These are phyloP conservation scores for Mallotus japonicus DNA, from an alignment of 441 rosid species.

Conservation along the genomic window DNA sequence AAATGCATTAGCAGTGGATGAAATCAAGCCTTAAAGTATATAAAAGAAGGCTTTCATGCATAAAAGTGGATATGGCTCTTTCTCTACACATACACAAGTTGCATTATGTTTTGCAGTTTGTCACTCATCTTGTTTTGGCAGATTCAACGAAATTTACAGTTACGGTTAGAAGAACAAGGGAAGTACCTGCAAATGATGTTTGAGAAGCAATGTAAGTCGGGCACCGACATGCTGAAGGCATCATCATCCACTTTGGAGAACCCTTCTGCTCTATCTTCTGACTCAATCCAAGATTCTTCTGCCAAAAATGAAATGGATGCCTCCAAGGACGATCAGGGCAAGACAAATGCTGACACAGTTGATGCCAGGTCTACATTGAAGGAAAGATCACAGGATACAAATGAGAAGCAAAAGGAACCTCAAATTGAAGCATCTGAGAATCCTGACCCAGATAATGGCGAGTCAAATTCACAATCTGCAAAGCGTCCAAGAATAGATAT, in stretches of 20 bases:
- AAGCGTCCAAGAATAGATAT: constrained; percentile 49
- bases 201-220: constrained; percentile 77
- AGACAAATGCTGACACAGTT: constrained; percentile 16
- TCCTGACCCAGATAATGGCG: constrained; percentile 26
- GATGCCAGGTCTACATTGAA: constrained; percentile 21
- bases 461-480: constrained; percentile 34
- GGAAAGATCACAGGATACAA: constrained; percentile 29
- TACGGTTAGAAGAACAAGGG: constrained; percentile 95
- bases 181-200: constrained; percentile 92
- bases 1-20: neutral
- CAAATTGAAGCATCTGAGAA: constrained; percentile 28
- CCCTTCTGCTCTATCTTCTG: constrained; percentile 28
- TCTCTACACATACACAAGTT: neutral
- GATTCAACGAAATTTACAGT: constrained; percentile 93
- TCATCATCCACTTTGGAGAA: constrained; percentile 50
- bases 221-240: constrained; percentile 50
- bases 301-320: constrained; percentile 32
- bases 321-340: constrained; percentile 32
- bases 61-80: neutral
- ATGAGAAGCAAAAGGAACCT: constrained; percentile 29
- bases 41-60: neutral
- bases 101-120: neutral
- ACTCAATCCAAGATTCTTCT: constrained; percentile 32
- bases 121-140: constrained; percentile 29
- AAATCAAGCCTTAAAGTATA: neutral